Evolutionary conservation across 2,329 filamentous ascomycete genomes (phyloP), one percentile per base, ranked within the genome.

Genomic region (Nigrospora sphaerica): DNA sequence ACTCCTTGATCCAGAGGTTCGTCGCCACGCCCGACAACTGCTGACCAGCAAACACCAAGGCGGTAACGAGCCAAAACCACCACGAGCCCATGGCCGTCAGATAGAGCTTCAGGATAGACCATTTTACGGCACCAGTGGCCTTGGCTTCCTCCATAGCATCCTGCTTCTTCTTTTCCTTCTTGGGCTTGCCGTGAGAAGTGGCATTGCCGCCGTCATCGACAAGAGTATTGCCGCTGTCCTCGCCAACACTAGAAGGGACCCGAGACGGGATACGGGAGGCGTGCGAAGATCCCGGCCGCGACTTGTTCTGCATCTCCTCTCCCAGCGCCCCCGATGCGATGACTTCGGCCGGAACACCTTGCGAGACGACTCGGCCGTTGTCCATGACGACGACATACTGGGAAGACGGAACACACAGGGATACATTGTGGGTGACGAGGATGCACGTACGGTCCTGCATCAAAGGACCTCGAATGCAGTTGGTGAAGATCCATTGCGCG

Each of bases 401-500:
- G 0, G 92, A 84, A 33, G 82, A 75, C 6, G 91, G 89, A 9
- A 90, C 81, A 55, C 89, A 93, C 16, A 98, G 78, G n/a, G 87
- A 80, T 28, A 93, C 80, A 59, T 97, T 98, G 71, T 98, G 93
- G 0, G 93, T 96, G 33, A 98, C 92, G 38, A 98, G 75, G 45
- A 98, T 88, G 64, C 93, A 97, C 28, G 93, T 97, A 37, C 93
- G 83, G 59, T 83, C 77, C 48, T 78, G 71, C 93, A 98, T 97
- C 44, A 98, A 69, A 6, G 88, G 87, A 2, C 93, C 93, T 56
- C 84, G 84, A 52, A 98, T 84, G 49, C 91, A 95, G 65, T 95
- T 86, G 62, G 86, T 86, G 68, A 97, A 97, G 54, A 98, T 97
- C 85, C 95, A 96, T 64, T 96, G 95, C 2, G 91, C 91, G 0